Evolutionary conservation across 257 asterid genomes (phyloP), one percentile per base, ranked within the genome.

Genomic region (Catharanthus roseus): DNA sequence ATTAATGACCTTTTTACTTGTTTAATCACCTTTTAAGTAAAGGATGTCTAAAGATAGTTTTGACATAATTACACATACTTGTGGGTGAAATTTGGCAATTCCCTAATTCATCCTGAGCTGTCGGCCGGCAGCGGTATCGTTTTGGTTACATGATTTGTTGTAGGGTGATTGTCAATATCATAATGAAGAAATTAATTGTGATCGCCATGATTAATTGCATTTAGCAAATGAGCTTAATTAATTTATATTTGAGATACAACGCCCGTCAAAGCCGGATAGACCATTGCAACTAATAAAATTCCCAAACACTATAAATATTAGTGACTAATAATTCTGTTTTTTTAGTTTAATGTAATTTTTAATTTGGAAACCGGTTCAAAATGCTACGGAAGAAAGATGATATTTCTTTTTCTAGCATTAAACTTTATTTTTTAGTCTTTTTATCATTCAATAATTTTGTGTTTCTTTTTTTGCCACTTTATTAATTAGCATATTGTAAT

Each of bases 21-120:
- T 31, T 42, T 74, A 56, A 53, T 57, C n/a, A 47, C 34, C 42
- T 26, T 29, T 45, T 6, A 62, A 9, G 39, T 24, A 57, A 56
- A 67, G 69, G 33, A 57, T 47, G 64, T 57, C 34, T 45, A 45
- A 57, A 57, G 72, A 73, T 33, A 54, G 57, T 64, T 70, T 18
- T 45, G n/a, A 67, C 44, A 74, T 74, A 34, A 57, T 67, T 74
- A 56, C 69, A 19, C 18, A 8, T 12, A 31, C 15, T 29, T 10
- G 8, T 54, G 68, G 31, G 73, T 10, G 42, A 57, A 34, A 67
- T 45, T 67, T 74, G 69, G 45, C 41, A 33, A 6, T 34, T 26
- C 58, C 38, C 44, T 54, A 3, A 9, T 55, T 51, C 58, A 39
- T 42, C 65, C 65, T 24, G 18, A 60, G 4, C 31, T 34, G 73